Conservation (phyloP, 139 green algal species). For the Marvania coccoides region DNA sequence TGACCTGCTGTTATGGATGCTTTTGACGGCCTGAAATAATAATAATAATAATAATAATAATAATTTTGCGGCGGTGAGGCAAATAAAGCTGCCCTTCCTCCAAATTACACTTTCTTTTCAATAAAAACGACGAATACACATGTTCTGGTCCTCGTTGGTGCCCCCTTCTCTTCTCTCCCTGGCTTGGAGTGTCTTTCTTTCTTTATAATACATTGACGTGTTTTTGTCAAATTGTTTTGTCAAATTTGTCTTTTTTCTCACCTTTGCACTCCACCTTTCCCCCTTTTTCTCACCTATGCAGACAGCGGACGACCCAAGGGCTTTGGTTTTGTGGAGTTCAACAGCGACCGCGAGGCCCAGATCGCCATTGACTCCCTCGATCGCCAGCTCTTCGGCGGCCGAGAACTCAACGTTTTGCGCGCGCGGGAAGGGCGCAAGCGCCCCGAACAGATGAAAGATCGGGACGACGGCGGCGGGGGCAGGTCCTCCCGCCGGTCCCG, state of each 20-base stretch:
- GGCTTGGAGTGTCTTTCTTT: too few species aligned
- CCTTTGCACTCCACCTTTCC: neutral
- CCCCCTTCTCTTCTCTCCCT: too few species aligned
- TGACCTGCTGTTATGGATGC: too few species aligned
- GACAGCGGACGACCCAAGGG: slow-evolving; percentile 50
- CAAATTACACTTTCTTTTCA: neutral
- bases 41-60: too few species aligned
- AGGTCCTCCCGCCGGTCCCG: too few species aligned
- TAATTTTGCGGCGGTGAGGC: too few species aligned
- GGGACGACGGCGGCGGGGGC: neutral
- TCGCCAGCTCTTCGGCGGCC: slow-evolving; percentile 36
- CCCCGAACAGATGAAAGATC: neutral
- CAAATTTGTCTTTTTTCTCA: neutral
- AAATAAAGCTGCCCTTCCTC: too few species aligned
- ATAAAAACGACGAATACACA: neutral
- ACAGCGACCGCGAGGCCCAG: slow-evolving; percentile 63
- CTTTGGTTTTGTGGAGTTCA: slow-evolving; percentile 81
- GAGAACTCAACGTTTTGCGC: slow-evolving; percentile 35
- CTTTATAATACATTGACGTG: neutral
- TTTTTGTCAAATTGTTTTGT: neutral
- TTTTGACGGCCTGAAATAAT: too few species aligned
- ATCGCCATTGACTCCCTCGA: slow-evolving; percentile 66
- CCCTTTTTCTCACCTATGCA: neutral
- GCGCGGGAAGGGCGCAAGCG: slow-evolving; percentile 18
- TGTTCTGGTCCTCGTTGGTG: too few species aligned